Percentiles rank a stretch among this genome's conserved stretches.
Conservation (phyloP, 768 basidiomycete genomes). For the Dacryopinax spathularia region DNA sequence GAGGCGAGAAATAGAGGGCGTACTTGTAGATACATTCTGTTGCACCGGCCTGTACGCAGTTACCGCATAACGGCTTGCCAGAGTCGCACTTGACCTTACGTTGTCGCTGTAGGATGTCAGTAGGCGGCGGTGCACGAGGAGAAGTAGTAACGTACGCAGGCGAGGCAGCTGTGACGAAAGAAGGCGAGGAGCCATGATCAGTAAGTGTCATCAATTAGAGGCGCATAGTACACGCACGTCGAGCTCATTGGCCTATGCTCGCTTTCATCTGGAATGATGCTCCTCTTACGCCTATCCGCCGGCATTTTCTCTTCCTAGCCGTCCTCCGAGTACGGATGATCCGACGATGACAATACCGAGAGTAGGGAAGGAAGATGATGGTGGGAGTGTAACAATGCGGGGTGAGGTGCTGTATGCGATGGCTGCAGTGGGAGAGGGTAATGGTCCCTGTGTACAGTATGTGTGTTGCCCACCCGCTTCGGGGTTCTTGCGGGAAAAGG, state of each 20-base stretch:
- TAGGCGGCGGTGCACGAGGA: background rate
- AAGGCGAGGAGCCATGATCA: background rate
- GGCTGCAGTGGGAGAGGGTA: background rate
- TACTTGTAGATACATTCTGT: background rate
- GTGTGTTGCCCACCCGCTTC: too few relatives aligned
- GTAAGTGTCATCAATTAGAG: background rate
- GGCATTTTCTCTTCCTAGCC: background rate
- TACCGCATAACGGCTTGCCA: background rate
- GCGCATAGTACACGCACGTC: background rate
- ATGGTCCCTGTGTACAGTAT: background rate
- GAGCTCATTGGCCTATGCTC: background rate
- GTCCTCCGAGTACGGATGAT: background rate
- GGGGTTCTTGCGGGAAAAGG: too few relatives aligned
- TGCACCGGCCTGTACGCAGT: background rate
- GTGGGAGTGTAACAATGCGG: background rate
- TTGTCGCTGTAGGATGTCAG: background rate
- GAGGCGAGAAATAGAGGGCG: background rate
- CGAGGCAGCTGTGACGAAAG: background rate
- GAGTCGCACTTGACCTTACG: conserved; percentile 2
- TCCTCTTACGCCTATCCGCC: background rate
- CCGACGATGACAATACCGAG: background rate
- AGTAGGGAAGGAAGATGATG: background rate
- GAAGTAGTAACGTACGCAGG: background rate
- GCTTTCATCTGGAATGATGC: background rate
- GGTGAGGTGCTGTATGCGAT: background rate